Evolutionary conservation across 495 filamentous ascomycete genomes (phyloP), one percentile per base, ranked within the genome.

Genomic region (Hypomontagnella monticulosa): DNA sequence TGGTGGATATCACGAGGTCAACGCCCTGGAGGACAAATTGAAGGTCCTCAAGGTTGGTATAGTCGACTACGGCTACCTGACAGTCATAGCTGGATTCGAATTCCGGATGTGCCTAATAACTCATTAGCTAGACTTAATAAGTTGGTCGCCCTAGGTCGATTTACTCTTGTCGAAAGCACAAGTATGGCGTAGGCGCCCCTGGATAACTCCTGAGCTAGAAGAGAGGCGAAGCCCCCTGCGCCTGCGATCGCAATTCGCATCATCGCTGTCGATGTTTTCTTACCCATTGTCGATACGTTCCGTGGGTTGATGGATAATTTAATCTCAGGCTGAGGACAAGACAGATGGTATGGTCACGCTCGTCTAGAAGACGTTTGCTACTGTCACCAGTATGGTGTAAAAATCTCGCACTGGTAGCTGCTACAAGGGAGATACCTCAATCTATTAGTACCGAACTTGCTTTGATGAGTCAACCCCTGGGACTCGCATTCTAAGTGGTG

Each of bases 161-260:
- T 27, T 76, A 91, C 90, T 42, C 73, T 73, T 79, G 85, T 78
- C 19, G 89, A 89, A 14, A 93, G 76, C n/a, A 92, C 79, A 52
- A 93, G 77, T 20, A 91, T 80, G 27, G 88, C 82, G 74, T 93
- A 86, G 18, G 78, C 82, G 30, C 82, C 87, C 43, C 85, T 75
- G 33, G 83, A 77, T 52, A 92, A 73, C 63, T 83, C 82, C 43
- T 82, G 77, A 30, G 85, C 87, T 46, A 93, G 84, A 46, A 86
- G 76, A 62, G 81, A 84, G 55, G 88, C 88, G 46, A 93, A 78
- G 57, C 87, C 88, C 66, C 88, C 86, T 47, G 85, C 88, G 20
- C 90, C 90, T 50, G 88, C 90, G 61, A 93, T 85, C 55, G 88
- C 90, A 71, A 93, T 85, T 75, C 87, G 84, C 85, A 91, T 91